Conservation (phyloP, 139 green algal genomes). For the Micractinium conductrix region DNA sequence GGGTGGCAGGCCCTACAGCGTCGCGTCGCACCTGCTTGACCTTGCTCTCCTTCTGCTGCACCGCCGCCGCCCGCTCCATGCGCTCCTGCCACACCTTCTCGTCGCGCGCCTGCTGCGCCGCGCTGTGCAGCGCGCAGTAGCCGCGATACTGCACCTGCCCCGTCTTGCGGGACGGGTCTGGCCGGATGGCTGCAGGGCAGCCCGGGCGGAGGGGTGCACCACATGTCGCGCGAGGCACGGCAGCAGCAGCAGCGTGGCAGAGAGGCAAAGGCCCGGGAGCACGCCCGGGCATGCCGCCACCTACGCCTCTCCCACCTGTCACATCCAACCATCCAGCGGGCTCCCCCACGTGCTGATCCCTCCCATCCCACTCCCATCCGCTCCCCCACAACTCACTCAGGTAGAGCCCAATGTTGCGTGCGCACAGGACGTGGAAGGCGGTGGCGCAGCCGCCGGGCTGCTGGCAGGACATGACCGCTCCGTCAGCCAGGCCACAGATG, state of each 20-base stretch:
- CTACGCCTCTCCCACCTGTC: too few relatives aligned
- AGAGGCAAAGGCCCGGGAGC: not conserved
- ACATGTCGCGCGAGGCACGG: too few relatives aligned
- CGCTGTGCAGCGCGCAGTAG: conserved; percentile 78
- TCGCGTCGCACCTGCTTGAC: not conserved
- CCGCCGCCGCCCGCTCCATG: not conserved
- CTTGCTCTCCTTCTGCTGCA: conserved; percentile 26
- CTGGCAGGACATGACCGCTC: conserved; percentile 65
- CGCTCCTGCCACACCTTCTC: conserved; percentile 3
- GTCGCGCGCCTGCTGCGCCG: conserved; percentile 56
- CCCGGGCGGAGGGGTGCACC: not conserved
- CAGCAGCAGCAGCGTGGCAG: not conserved
- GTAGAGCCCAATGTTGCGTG: conserved; percentile 74
- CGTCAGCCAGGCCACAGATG: conserved; percentile 49
- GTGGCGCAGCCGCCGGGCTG: conserved; percentile 55
- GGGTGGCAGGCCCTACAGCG: too few relatives aligned
- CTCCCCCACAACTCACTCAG: conserved; percentile 34
- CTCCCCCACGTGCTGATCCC: too few relatives aligned
- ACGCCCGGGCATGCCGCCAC: not conserved
- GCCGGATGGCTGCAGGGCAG: conserved; percentile 7
- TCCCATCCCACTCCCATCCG: too few relatives aligned
- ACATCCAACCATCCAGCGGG: too few relatives aligned
- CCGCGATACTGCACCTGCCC: conserved; percentile 54
- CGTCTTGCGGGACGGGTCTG: conserved; percentile 8
- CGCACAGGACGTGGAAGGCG: conserved; percentile 87